Base-by-base conservation (phyloP, 345 rosid species). In the Salix brachista region DNA sequence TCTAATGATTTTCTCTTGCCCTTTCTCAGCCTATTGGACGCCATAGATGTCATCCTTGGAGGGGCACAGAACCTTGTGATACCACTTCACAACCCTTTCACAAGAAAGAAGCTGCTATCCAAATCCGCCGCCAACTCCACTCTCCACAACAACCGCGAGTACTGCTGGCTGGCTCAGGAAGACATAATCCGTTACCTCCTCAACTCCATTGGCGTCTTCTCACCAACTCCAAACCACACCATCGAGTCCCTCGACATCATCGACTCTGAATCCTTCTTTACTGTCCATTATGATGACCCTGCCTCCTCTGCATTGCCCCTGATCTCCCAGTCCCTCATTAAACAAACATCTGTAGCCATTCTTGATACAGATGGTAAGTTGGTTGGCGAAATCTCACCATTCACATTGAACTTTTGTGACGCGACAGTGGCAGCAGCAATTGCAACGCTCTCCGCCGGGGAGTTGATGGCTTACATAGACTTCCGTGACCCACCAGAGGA, bases 121-220 rank as follows among this genome's bases (percentile, higher is more conserved):
- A 84, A 77, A 13, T 58, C 83, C 6, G 26, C 75, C 4, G 73
- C 78, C 4, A 72, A 74, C 18, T 64, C 85, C 34, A 83, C 84
- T 71, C 61, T 85, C 71, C 92, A 86, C 78, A 78, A 85, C 83
- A 65, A 70, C 71, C 83, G 80, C 0, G 84, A 90, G 23, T 89
- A 82, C 77, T 90, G 94, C 81, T 90, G 94, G 92, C 83, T 89
- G 8, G 84, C 92, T 0, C 91, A 83, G 74, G 94, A 90, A 66
- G 94, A 90, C 76, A 75, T 90, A 67, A 21, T 90, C 61, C 91
- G 92, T 25, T 87, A 84, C 78, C 83, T 89, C 65, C 84, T 89
- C 80, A 89, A 85, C 80, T 85, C 83, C 72, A 89, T 90, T 32
- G 84, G 83, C 69, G 67, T 80, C 50, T 83, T 89, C 77, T 62